A percentile compares a stretch with the other conserved stretches of the same genome.
Conservation (phyloP, 1,284 basidiomycete species). For the Gymnopus androsaceus region DNA sequence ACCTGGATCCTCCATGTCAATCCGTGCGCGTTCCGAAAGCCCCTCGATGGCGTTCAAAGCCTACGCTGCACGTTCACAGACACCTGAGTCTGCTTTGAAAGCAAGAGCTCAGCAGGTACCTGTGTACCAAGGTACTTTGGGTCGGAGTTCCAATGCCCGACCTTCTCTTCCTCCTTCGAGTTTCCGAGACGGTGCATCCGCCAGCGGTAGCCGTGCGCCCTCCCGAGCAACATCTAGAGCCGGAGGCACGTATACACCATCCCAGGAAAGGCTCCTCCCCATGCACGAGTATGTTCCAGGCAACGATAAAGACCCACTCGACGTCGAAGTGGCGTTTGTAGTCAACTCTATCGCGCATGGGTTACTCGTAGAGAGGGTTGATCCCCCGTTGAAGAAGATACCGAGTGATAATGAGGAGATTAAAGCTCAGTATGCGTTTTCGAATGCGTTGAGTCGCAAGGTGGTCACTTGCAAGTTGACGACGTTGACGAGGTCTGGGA, state of each 20-base stretch:
- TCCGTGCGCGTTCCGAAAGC: slow-evolving; percentile 56
- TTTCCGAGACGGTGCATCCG: slow-evolving; percentile 56
- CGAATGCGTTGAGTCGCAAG: slow-evolving; percentile 69
- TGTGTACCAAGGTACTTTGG: slow-evolving; percentile 46
- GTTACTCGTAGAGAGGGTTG: slow-evolving; percentile 76
- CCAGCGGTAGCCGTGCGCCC: slow-evolving; percentile 48
- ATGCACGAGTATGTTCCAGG: slow-evolving; percentile 67
- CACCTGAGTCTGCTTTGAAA: slow-evolving; percentile 63
- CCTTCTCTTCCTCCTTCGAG: slow-evolving; percentile 70
- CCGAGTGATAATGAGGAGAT: slow-evolving; percentile 79
- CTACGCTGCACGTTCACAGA: slow-evolving; percentile 58
- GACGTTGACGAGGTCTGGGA: slow-evolving; percentile 64
- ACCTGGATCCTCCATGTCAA: slow-evolving; percentile 70
- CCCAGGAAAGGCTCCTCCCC: slow-evolving; percentile 45
- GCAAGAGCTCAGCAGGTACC: slow-evolving; percentile 58
- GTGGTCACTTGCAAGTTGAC: slow-evolving; percentile 80
- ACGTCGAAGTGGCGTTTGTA: slow-evolving; percentile 73
- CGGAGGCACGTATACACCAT: slow-evolving; percentile 62
- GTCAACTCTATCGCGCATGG: slow-evolving; percentile 78
- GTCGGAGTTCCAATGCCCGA: slow-evolving; percentile 40
- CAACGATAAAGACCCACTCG: slow-evolving; percentile 78
- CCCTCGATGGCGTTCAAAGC: slow-evolving; percentile 50
- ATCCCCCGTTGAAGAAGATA: slow-evolving; percentile 65
- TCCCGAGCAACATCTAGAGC: slow-evolving; percentile 69
- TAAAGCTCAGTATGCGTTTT: slow-evolving; percentile 80